Percentiles rank a stretch among this genome's conserved stretches.
Conservation (phyloP, 2,329 filamentous ascomycete genomes). For the Fonsecaea multimorphosa region DNA sequence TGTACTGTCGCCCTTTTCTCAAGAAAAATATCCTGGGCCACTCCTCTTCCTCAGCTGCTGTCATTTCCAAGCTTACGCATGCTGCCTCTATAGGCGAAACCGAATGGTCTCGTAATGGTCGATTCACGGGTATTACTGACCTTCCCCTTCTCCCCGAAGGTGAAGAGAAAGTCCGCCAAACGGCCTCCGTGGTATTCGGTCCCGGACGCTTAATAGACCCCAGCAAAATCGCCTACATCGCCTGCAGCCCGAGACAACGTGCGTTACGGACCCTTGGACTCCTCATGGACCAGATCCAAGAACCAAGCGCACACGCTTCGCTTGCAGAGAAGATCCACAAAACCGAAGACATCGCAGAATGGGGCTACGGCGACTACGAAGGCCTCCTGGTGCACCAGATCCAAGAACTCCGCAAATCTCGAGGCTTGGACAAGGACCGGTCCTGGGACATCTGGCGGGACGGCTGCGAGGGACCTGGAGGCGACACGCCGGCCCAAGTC, state of each 20-base stretch:
- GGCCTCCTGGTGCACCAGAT: constrained; percentile 62
- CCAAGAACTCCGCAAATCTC: constrained; percentile 50
- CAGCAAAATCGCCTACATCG: constrained; percentile 54
- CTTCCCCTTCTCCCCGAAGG: constrained; percentile 52
- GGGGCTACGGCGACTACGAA: constrained; percentile 69
- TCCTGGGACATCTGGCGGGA: constrained; percentile 65
- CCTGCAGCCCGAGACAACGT: constrained; percentile 58
- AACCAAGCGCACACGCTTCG: constrained; percentile 18
- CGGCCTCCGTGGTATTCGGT: constrained; percentile 57
- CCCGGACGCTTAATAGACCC: constrained; percentile 60
- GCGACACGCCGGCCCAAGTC: constrained; percentile 49
- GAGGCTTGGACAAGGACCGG: constrained; percentile 56
- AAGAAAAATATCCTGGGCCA: neutral
- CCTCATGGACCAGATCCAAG: constrained; percentile 26
- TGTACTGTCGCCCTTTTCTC: neutral
- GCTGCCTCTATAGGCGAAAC: constrained; percentile 47
- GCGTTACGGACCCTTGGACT: constrained; percentile 58
- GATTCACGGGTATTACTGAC: constrained; percentile 55
- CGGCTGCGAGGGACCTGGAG: constrained; percentile 58
- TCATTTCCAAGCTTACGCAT: constrained; percentile 4
- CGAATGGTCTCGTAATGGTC: constrained; percentile 56
- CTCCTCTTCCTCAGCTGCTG: neutral
- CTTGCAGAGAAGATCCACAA: constrained; percentile 33
- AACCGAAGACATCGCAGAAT: constrained; percentile 62
- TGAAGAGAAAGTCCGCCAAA: constrained; percentile 53